Evolutionary conservation across 2,329 filamentous ascomycete genomes (phyloP), one percentile per base, ranked within the genome.

Genomic region (Colletotrichum sp.): DNA sequence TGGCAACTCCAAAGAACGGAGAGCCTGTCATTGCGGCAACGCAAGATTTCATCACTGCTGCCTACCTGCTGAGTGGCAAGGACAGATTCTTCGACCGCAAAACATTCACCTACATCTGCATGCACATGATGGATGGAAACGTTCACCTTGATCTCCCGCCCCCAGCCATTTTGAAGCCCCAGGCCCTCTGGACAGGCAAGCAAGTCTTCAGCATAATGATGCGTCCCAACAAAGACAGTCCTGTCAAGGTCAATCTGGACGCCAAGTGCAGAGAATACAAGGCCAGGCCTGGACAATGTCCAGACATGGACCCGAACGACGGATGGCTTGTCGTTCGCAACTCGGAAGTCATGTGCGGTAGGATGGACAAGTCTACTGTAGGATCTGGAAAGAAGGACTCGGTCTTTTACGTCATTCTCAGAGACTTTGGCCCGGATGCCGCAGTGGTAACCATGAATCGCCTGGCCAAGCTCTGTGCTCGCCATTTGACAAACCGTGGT

Each of bases 1-100:
- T 99, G 74, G 94, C 94, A 5, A 99, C 97, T 0, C 97, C 97
- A 1, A 98, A 98, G 85, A 98, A 98, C 86, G 97, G 97, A 82
- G 96, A 98, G 80, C 97, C 97, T 3, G 98, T 99, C 80, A 98
- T 99, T 86, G 96, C 96, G 22, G 96, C 97, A n/a, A 99, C 98
- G 34, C 97, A 99, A 82, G 97, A 99, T 89, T 99, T 99, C 86
- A 98, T 99, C 80, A 98, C 96, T 30, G 96, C 96, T 6, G 95
- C 97, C 0, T 99, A 96, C 82, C 87, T 98, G 6, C 88, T 98
- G 30, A 98, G 95, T 80, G 94, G 93, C 84, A 98, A 98, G 82
- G 96, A 98, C 82, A 92, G 93, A 72, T 98, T 99, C 85, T 98
- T 94, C 81, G 95, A 98, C 80, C 93, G 96, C 68, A 94, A 94